Evolutionary conservation across 2,329 filamentous ascomycete genomes (phyloP), one percentile per base, ranked within the genome.

Genomic region (Lachnellula subtilissima): DNA sequence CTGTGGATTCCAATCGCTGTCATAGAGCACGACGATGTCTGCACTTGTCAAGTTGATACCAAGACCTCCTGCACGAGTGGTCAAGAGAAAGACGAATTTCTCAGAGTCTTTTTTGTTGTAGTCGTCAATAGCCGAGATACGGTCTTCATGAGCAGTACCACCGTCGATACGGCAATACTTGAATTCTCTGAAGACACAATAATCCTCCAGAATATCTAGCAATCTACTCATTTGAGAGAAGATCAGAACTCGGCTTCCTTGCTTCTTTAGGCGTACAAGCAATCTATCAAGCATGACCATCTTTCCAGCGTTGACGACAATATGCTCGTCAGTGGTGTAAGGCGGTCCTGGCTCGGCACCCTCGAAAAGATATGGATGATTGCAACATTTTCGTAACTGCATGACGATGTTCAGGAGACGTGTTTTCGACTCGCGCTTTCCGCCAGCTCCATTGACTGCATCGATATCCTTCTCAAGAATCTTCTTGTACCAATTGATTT

Each of bases 151-250:
- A 0, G 94, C 93, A 14, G 94, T 99, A 48, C 92, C 87, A 68
- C 94, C 94, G 70, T 99, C 94, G 61, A 99, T 99, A 68, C 94
- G 89, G 73, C 92, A 97, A 75, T 99, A 99, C 61, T 96, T 88
- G 75, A 89, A 97, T 35, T 91, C 87, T 56, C 92, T 84, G 79
- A 99, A 96, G 46, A 97, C 91, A 62, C 93, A 97, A 73, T 99
- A 99, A 71, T 99, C 94, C 70, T 99, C 94, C 15, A 99, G 81
- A 52, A 99, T 99, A 69, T 99, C 94, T 43, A 99, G 78, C 40
- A 97, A 81, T 81, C 94, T 90, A 68, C 92, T 97, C 94, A 99
- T 99, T 70, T 99, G 94, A 0, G 94, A 99, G 76, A 99, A 99
- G 65, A 99, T 97, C 54, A 99, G 82, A n/a, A 99, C 91, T 62